Percentiles rank a stretch among this genome's conserved stretches.
phyloP scores from a whole-genome alignment of 176 grass and related monocot species.

The Leersia perrieri region DNA sequence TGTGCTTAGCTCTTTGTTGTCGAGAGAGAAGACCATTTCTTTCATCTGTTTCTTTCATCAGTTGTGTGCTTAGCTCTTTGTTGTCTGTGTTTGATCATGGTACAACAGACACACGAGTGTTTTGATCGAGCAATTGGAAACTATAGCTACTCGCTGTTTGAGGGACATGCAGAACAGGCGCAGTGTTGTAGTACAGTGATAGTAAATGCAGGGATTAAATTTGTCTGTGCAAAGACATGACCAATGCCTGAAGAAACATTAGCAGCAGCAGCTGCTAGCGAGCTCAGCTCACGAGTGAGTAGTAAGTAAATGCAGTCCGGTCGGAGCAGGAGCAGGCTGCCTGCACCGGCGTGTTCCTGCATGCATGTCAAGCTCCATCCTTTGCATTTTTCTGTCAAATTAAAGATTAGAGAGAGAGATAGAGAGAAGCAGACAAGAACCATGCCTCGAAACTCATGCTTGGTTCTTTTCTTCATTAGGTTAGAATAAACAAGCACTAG shows the following conservation, averaged over 20 bases:
- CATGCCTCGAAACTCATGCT: neutral
- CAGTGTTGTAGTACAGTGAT: neutral
- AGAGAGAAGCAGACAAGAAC: neutral
- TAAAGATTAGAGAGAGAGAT: neutral
- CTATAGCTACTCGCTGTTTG: neutral
- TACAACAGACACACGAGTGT: neutral
- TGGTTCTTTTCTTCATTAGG: neutral
- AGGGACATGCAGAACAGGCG: neutral
- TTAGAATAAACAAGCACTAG: neutral
- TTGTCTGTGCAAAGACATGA: conserved; percentile 14
- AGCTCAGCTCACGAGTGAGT: neutral
- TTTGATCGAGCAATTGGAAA: neutral
- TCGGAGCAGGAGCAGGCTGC: neutral
- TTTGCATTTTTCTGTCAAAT: neutral
- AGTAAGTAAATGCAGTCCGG: neutral
- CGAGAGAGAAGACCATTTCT: too few species aligned
- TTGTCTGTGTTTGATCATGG: neutral
- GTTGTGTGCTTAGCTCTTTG: neutral
- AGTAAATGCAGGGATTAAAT: conserved; percentile 45
- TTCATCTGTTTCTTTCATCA: neutral
- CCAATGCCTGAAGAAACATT: conserved; percentile 18
- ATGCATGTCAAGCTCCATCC: conserved; percentile 5
- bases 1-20: neutral
- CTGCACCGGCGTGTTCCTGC: neutral
- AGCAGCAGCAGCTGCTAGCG: neutral